Percentiles rank a stretch among this genome's conserved stretches.
phyloP scores from a whole-genome alignment of 768 basidiomycete species.

The Pleurotus eryngii region DNA sequence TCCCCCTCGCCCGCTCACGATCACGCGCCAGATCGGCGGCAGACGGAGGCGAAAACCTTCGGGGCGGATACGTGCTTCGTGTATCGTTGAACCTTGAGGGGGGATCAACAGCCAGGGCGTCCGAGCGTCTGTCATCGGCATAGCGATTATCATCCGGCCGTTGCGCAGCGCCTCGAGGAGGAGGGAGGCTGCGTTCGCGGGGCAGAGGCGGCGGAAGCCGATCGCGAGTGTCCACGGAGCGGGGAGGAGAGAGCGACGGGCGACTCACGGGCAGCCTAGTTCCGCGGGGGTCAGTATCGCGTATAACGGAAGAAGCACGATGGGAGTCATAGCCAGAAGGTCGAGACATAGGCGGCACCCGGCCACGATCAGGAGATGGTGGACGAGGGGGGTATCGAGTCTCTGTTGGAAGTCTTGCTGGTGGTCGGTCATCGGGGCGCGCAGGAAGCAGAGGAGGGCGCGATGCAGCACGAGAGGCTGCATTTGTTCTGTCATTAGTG shows the following conservation, averaged over 20 bases:
- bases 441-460: slow-evolving; percentile 11
- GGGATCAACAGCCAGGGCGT: slow-evolving; percentile 30
- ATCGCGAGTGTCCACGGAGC: slow-evolving; percentile 27
- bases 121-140: slow-evolving; percentile 33
- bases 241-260: slow-evolving; percentile 11
- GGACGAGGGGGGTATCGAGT: slow-evolving; percentile 7
- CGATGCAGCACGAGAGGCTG: not conserved
- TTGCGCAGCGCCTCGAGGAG: slow-evolving; percentile 27
- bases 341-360: slow-evolving; percentile 1
- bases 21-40: slow-evolving; percentile 23
- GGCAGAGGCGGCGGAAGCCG: slow-evolving; percentile 16
- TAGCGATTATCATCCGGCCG: slow-evolving; percentile 37
- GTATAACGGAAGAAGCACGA: slow-evolving; percentile 6
- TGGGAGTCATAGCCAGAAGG: slow-evolving; percentile 8
- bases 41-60: too few species aligned
- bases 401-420: slow-evolving; percentile 7
- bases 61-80: slow-evolving; percentile 17
- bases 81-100: slow-evolving; percentile 33
- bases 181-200: slow-evolving; percentile 20
- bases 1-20: slow-evolving; percentile 21
- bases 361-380: not conserved
- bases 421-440: slow-evolving; percentile 20
- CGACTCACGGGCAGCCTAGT: slow-evolving; percentile 2
- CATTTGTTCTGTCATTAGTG: slow-evolving; percentile 1
- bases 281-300: slow-evolving; percentile 11